Conservation (phyloP, 2,329 filamentous ascomycete genomes). For the Trichothecium sympodiale region DNA sequence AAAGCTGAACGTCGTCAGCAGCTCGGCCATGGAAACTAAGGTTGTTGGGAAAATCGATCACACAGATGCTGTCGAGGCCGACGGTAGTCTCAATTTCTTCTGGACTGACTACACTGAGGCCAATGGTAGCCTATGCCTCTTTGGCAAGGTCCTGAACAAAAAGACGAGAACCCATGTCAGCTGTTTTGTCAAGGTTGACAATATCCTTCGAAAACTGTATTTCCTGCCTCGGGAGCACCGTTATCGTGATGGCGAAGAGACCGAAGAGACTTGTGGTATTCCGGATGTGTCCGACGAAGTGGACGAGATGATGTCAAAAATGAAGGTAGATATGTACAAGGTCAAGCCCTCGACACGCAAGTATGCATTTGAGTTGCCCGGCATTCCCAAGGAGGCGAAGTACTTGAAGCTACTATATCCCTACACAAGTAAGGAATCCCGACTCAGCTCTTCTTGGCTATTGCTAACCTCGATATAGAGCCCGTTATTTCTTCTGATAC, state of each 20-base stretch:
- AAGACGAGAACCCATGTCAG: conserved; percentile 69
- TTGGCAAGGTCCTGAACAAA: conserved; percentile 92
- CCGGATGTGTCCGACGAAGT: conserved; percentile 84
- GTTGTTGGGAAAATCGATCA: conserved; percentile 71
- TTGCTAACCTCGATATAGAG: conserved; percentile 27
- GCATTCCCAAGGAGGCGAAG: conserved; percentile 76
- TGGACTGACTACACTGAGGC: conserved; percentile 95
- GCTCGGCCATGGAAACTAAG: conserved; percentile 50
- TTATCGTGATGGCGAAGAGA: conserved; percentile 49
- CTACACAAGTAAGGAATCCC: conserved; percentile 55
- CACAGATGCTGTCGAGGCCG: conserved; percentile 80
- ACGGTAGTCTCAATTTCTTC: conserved; percentile 87
- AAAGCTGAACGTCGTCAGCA: conserved; percentile 76
- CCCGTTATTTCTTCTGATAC: conserved; percentile 58
- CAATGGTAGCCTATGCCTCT: conserved; percentile 82
- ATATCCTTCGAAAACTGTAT: conserved; percentile 82
- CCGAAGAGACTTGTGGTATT: conserved; percentile 72
- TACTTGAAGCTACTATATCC: conserved; percentile 96
- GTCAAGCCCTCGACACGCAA: conserved; percentile 84
- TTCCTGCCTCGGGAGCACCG: conserved; percentile 71
- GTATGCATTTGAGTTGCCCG: conserved; percentile 87
- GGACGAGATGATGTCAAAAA: conserved; percentile 74
- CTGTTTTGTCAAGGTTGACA: conserved; percentile 93
- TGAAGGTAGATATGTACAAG: conserved; percentile 82
- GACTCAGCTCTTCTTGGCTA: conserved; percentile 1